These are phyloP conservation scores for Capillidium rhysosporum DNA, from an alignment of 371 early-diverging fungal genomes.

Conservation along the genomic window DNA sequence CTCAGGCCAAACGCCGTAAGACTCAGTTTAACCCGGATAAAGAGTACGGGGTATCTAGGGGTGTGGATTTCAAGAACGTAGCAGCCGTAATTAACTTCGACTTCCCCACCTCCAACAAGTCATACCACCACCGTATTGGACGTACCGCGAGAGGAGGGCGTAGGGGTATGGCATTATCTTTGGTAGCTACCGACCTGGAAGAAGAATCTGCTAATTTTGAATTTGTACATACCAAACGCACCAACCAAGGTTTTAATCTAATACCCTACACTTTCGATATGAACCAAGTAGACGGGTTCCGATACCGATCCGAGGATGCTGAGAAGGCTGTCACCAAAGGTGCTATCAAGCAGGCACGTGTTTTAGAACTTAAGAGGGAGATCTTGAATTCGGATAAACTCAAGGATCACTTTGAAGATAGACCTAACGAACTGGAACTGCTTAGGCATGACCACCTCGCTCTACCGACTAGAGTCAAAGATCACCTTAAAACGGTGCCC, in stretches of 20 bases:
- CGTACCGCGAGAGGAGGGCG: conserved; percentile 89
- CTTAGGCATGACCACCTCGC: conserved; percentile 81
- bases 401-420: conserved; percentile 90
- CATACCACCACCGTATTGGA: conserved; percentile 93
- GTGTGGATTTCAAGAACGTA: conserved; percentile 90
- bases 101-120: conserved; percentile 70
- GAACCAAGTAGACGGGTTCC: conserved; percentile 71
- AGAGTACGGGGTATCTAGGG: conserved; percentile 92
- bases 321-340: conserved; percentile 52
- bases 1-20: conserved; percentile 13
- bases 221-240: background rate
- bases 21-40: conserved; percentile 31
- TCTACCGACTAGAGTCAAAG: conserved; percentile 53
- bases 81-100: conserved; percentile 96
- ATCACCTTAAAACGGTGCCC: conserved; percentile 84
- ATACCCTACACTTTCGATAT: conserved; percentile 70
- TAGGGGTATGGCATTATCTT: conserved; percentile 74
- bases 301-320: conserved; percentile 81
- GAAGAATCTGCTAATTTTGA: background rate
- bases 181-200: conserved; percentile 22
- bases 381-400: conserved; percentile 85
- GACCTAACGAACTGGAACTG: conserved; percentile 78
- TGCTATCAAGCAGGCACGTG: conserved; percentile 68
- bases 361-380: conserved; percentile 82
- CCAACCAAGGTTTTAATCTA: conserved; percentile 28